Conservation (phyloP, 495 filamentous ascomycete species). For the Evansstolkia leycettana region DNA sequence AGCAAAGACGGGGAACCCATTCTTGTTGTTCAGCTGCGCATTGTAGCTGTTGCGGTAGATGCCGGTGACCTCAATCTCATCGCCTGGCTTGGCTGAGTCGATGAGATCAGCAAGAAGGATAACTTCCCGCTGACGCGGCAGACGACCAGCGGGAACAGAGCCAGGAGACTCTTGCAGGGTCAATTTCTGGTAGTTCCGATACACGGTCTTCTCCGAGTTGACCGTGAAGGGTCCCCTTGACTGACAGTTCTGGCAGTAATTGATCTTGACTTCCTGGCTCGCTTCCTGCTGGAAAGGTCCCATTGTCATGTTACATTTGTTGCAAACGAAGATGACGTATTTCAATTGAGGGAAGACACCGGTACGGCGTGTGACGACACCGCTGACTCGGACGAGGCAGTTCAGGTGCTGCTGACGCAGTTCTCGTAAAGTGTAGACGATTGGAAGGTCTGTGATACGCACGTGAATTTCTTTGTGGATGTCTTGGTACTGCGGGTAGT, state of each 20-base stretch:
- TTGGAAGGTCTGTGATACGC: slow-evolving; percentile 86
- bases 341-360: slow-evolving; percentile 98
- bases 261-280: slow-evolving; percentile 88
- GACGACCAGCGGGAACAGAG: slow-evolving; percentile 89
- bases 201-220: slow-evolving; percentile 97
- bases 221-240: slow-evolving; percentile 90
- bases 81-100: slow-evolving; percentile 91
- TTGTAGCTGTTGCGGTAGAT: slow-evolving; percentile 99
- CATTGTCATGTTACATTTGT: slow-evolving; percentile 81
- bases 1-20: slow-evolving; percentile 97
- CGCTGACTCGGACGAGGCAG: slow-evolving; percentile 86
- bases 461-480: slow-evolving; percentile 98
- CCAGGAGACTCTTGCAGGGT: slow-evolving; percentile 97
- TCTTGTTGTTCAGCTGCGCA: slow-evolving; percentile 94
- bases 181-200: slow-evolving; percentile 96
- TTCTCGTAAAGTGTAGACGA: slow-evolving; percentile 93
- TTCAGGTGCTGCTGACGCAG: slow-evolving; percentile 94
- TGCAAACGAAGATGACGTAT: slow-evolving; percentile 94
- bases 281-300: slow-evolving; percentile 97
- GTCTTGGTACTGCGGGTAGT: slow-evolving; percentile 94
- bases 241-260: slow-evolving; percentile 96
- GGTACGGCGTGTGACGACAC: slow-evolving; percentile 91
- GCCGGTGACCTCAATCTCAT: slow-evolving; percentile 94
- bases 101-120: slow-evolving; percentile 96
- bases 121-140: slow-evolving; percentile 89